A percentile compares a stretch with the other conserved stretches of the same genome.
These are phyloP conservation scores for Stemphylium beticola DNA, from an alignment of 2,329 filamentous ascomycete genomes.

Conservation along the genomic window DNA sequence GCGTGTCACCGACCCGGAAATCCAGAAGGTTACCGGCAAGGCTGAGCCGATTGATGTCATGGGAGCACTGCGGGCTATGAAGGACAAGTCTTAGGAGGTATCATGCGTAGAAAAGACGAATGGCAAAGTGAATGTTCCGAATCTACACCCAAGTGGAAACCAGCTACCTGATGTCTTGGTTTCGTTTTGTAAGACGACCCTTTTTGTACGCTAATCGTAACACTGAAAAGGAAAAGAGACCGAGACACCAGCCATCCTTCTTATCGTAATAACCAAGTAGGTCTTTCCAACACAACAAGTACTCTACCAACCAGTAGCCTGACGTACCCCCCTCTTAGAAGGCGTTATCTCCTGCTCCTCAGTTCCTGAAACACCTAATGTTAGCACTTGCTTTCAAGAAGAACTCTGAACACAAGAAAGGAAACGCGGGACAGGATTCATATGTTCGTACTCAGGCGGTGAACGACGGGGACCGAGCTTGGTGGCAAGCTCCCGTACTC, in stretches of 20 bases:
- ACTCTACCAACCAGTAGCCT: conserved; percentile 12
- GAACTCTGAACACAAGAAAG: conserved; percentile 9
- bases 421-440: conserved; percentile 27
- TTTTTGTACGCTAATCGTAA: background rate
- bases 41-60: conserved; percentile 84
- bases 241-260: background rate
- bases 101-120: too few species aligned
- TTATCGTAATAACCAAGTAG: background rate
- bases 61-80: conserved; percentile 85
- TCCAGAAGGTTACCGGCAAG: conserved; percentile 84
- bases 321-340: conserved; percentile 13
- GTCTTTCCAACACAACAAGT: background rate
- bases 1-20: conserved; percentile 82
- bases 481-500: conserved; percentile 88
- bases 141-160: background rate
- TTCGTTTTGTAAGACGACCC: background rate
- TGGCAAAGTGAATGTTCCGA: background rate
- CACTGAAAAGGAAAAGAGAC: background rate
- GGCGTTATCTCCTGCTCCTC: conserved; percentile 17
- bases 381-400: conserved; percentile 9
- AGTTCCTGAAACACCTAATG: conserved; percentile 13
- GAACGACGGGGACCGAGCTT: conserved; percentile 79
- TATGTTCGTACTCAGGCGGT: conserved; percentile 59
- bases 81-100: conserved; percentile 62
- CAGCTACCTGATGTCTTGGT: background rate